A percentile compares a stretch with the other conserved stretches of the same genome.
Conservation (phyloP, 2,329 filamentous ascomycete genomes). For the Phialophora chinensis region DNA sequence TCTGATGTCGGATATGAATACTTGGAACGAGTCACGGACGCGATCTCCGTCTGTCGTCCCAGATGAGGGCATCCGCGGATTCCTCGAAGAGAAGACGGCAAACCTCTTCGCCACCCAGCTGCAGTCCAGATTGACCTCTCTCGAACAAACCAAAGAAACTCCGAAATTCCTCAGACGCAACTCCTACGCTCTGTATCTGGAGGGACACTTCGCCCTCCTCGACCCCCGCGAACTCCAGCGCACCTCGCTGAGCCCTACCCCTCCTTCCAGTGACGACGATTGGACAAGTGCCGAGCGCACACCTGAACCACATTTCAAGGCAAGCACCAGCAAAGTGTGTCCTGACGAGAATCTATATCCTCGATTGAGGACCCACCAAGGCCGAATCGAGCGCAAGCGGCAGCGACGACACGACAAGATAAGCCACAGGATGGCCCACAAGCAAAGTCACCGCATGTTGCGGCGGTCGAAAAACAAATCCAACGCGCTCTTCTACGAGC, state of each 20-base stretch:
- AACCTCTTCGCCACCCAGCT: conserved; percentile 26
- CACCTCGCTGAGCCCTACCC: conserved; percentile 25
- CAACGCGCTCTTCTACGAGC: conserved; percentile 21
- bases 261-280: conserved; percentile 23
- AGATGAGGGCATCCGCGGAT: conserved; percentile 21
- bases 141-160: conserved; percentile 23
- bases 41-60: conserved; percentile 24
- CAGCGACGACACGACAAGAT: conserved; percentile 15
- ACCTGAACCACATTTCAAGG: conserved; percentile 13
- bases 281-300: conserved; percentile 22
- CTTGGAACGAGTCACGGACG: conserved; percentile 18
- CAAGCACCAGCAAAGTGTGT: conserved; percentile 11
- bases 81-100: conserved; percentile 20
- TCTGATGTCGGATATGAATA: conserved; percentile 9
- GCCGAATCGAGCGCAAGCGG: conserved; percentile 17
- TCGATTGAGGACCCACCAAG: neutral
- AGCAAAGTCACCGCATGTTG: conserved; percentile 22
- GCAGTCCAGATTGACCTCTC: conserved; percentile 18
- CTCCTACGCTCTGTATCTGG: conserved; percentile 22
- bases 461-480: conserved; percentile 16
- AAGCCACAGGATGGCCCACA: conserved; percentile 9
- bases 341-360: conserved; percentile 3
- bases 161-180: conserved; percentile 28
- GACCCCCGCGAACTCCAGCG: conserved; percentile 26
- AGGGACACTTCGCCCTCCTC: conserved; percentile 24